Base-by-base conservation (phyloP, 495 filamentous ascomycete species). In the Podospora tetraspora region DNA sequence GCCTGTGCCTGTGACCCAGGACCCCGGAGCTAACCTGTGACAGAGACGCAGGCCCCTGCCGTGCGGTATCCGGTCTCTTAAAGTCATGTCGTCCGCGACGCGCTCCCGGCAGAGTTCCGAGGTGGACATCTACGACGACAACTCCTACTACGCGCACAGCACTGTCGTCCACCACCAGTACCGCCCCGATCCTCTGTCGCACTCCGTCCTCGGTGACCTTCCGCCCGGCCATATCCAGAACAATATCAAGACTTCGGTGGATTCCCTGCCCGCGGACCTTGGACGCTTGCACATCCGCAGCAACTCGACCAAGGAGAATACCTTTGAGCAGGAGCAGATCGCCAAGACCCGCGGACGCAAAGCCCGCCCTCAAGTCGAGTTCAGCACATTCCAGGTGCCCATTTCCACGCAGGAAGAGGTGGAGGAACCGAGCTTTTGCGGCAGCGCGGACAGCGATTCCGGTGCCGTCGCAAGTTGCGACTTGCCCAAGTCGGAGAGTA, bases 151-250 rank as follows among this genome's bases (percentile, higher is more conserved):
- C 52, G 27, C 3, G 25, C 56, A 27, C 32, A 61, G 69, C 56
- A 63, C 23, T 8, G 63, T 74, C 65, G 70, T 68, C 37, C 66
- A 74, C 66, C 56, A 66, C 43, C 61, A 67, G 10, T 34, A 67
- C 23, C 34, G 61, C 71, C 11, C 34, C 63, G 27, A 37, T 2
- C 23, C 59, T n/a, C 43, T 7, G 19, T 27, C 63, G 67, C 56
- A 63, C 43, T 52, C 73, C 6, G 69, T 67, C 52, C 77, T 82
- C 22, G 64, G 69, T n/a, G 76, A 79, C 32, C 71, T 81, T 29
- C 68, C 79, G 22, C 61, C 78, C 56, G 69, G 68, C 67, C 74
- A 72, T 27, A 70, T 79, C 22, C 76, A 77, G 63, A 79, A 80
- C 69, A 66, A 73, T 59, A 10, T 58, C 27, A 66, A 62, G 61